phyloP scores from a whole-genome alignment of 2,329 filamentous ascomycete species.

The Botryotinia globosa region DNA sequence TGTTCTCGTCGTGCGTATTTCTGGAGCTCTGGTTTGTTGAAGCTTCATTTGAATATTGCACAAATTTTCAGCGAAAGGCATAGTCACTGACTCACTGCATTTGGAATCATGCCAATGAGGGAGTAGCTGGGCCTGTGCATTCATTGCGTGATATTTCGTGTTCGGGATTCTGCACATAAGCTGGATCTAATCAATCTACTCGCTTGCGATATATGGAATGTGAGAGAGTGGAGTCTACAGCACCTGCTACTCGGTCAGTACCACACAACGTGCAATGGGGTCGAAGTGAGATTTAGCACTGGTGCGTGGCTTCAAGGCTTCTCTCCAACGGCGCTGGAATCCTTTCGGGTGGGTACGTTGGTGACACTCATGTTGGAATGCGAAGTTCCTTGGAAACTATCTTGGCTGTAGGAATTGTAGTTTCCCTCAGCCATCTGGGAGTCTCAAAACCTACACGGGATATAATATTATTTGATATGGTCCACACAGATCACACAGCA shows the following conservation, averaged over 20 bases:
- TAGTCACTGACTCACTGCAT: neutral
- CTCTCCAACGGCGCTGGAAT: neutral
- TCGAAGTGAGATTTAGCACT: neutral
- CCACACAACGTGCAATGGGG: neutral
- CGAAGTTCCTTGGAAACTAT: neutral
- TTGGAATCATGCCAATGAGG: neutral
- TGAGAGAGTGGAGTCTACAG: neutral
- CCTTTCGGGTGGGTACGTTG: neutral
- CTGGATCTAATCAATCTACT: conserved; percentile 11
- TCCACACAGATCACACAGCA: neutral
- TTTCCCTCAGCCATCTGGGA: neutral
- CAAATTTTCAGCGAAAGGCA: neutral
- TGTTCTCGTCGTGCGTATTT: neutral
- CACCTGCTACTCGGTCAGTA: neutral
- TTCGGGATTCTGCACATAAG: neutral
- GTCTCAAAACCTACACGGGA: neutral
- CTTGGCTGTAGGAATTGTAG: neutral
- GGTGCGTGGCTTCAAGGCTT: conserved; percentile 1
- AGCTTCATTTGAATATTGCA: neutral
- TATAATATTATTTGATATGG: neutral
- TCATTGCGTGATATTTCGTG: conserved; percentile 4
- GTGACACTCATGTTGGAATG: conserved; percentile 2
- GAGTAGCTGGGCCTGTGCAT: neutral
- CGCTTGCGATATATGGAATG: neutral
- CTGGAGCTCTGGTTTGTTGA: neutral